Percentiles rank a stretch among this genome's conserved stretches.
phyloP scores from a whole-genome alignment of 2,329 filamentous ascomycete genomes.

The Hirsutella minnesotensis region DNA sequence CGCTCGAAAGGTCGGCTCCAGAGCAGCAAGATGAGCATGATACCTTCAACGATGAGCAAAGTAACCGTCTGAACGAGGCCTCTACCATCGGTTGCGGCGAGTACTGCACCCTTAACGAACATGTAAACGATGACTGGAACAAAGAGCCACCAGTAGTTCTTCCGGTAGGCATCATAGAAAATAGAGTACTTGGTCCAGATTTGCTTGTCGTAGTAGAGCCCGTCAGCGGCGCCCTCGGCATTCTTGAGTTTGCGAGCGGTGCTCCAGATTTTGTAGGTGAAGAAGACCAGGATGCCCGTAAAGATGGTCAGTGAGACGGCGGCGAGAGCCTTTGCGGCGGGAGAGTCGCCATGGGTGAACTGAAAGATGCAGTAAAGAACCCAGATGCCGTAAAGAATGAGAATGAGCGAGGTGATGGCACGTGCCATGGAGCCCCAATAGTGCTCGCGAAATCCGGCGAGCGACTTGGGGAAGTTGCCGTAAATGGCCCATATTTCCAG shows the following conservation, averaged over 20 bases:
- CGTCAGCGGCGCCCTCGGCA: slow-evolving; percentile 57
- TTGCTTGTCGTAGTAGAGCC: slow-evolving; percentile 77
- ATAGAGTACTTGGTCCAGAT: slow-evolving; percentile 92
- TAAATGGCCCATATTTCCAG: slow-evolving; percentile 88
- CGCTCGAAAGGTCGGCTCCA: slow-evolving; percentile 82
- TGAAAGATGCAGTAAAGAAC: slow-evolving; percentile 93
- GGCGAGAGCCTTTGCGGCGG: slow-evolving; percentile 78
- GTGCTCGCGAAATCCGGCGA: slow-evolving; percentile 81
- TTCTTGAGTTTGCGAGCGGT: slow-evolving; percentile 65
- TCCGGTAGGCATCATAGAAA: slow-evolving; percentile 94
- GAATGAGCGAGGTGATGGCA: slow-evolving; percentile 78
- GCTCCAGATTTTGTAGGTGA: slow-evolving; percentile 71
- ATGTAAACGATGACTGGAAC: slow-evolving; percentile 82
- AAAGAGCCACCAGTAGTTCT: slow-evolving; percentile 95
- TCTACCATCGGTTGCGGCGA: slow-evolving; percentile 76
- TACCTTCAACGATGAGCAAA: slow-evolving; percentile 67
- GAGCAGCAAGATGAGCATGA: slow-evolving; percentile 68
- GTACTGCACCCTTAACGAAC: slow-evolving; percentile 75
- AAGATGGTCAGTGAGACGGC: slow-evolving; percentile 71
- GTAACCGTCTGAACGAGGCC: slow-evolving; percentile 70
- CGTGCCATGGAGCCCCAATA: slow-evolving; percentile 92
- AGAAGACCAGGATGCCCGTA: slow-evolving; percentile 70
- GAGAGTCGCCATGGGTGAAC: slow-evolving; percentile 86
- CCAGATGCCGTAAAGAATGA: slow-evolving; percentile 91
- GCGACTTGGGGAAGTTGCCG: slow-evolving; percentile 67